Evolutionary conservation across 768 basidiomycete genomes (phyloP), one percentile per base, ranked within the genome.

Genomic region (Collybia nuda): DNA sequence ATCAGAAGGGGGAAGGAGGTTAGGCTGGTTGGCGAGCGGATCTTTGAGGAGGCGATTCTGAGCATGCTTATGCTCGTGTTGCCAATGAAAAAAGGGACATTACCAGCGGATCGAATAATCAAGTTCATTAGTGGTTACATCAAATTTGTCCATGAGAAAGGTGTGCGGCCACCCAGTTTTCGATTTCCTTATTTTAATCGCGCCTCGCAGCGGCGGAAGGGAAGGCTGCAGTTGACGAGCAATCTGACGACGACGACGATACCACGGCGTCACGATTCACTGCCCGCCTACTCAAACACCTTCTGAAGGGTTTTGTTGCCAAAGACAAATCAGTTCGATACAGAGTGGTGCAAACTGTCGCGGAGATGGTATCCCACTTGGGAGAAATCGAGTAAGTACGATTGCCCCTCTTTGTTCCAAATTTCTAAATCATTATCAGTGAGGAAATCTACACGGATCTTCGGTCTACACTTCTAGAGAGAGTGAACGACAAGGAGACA

Each of bases 311-410:
- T 2, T 92, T 93, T 66, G 58, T 73, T 15, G 86, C 93, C 3
- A 96, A 93, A 65, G 92, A 96, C 70, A 98, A 95, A 69, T 77
- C 75, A 38, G 85, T 91, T 35, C 81, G 95, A 5, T 96, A 85
- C 62, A 84, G 95, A 17, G 85, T 84, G 26, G 73, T 90, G 2
- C 86, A 89, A 47, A 69, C 84, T n/a, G 77, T 91, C 12, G 82
- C 88, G 0, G 85, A 89, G 58, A 86, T 93, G 78, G 81, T 96
- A 11, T 78, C 82, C 0, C 80, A 85, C 49, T 72, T 97, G 0
- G 91, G 91, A 6, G 88, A 87, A 68, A 78, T 98, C 50, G 92
- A 95, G 94, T 97, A 62, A 47, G 87, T 76, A 32, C 8, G 22
- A 46, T 12, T 37, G 28, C 41, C 41, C 22, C 21, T 19, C 14